A percentile compares a stretch with the other conserved stretches of the same genome.
Evolutionary conservation across 1,139 yeast species (phyloP).

Genomic region (Kazachstania sp.): DNA sequence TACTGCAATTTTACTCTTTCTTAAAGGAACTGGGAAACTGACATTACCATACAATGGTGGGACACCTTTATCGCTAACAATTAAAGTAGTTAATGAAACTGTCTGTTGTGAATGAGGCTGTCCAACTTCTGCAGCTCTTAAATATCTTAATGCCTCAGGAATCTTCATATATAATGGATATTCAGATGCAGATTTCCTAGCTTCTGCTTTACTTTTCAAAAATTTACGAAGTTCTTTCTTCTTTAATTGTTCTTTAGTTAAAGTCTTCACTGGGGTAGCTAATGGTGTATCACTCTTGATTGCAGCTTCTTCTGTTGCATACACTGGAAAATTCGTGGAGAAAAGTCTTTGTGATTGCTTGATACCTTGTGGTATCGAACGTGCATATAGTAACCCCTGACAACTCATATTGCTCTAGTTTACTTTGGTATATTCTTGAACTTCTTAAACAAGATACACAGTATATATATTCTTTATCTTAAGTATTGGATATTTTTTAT

Average conservation of each 20-base stretch:
- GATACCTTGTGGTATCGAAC: not conserved
- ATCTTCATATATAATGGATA: conserved; percentile 66
- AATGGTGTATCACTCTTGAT: not conserved
- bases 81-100: conserved; percentile 53
- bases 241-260: conserved; percentile 26
- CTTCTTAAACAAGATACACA: too few species aligned
- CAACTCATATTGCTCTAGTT: not conserved
- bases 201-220: conserved; percentile 23
- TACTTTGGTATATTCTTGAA: too few species aligned
- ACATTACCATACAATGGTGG: conserved; percentile 69
- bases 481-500: too few species aligned
- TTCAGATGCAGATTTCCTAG: conserved; percentile 36
- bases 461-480: too few species aligned
- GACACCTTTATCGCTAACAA: conserved; percentile 75
- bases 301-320: conserved; percentile 10
- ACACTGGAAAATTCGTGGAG: conserved; percentile 4
- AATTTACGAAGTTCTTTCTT: conserved; percentile 25
- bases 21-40: conserved; percentile 66
- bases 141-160: conserved; percentile 62
- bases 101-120: conserved; percentile 62
- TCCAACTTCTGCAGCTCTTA: conserved; percentile 89
- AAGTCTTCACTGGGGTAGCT: conserved; percentile 6
- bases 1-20: conserved; percentile 55
- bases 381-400: not conserved
- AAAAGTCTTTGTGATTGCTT: not conserved